A percentile compares a stretch with the other conserved stretches of the same genome.
phyloP scores from a whole-genome alignment of 768 basidiomycete genomes.

The Xerocomellus dryophilus region DNA sequence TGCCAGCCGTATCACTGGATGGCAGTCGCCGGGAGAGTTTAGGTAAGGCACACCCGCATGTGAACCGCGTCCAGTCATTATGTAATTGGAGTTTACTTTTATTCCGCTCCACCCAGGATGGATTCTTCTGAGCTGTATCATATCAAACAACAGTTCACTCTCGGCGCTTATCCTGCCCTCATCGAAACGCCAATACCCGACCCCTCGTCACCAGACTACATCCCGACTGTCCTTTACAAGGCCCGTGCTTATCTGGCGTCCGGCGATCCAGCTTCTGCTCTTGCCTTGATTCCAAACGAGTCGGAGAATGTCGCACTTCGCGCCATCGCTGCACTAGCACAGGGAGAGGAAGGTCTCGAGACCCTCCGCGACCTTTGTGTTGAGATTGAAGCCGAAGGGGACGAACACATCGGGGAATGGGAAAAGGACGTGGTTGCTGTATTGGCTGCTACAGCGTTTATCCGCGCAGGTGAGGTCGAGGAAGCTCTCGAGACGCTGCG shows the following conservation, averaged over 20 bases:
- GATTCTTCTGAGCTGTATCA: slow-evolving; percentile 64
- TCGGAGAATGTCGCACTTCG: slow-evolving; percentile 66
- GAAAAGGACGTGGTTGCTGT: slow-evolving; percentile 77
- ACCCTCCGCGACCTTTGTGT: slow-evolving; percentile 81
- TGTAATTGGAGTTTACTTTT: neutral
- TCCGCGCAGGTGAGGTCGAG: slow-evolving; percentile 79
- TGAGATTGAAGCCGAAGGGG: slow-evolving; percentile 75
- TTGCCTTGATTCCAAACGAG: slow-evolving; percentile 53
- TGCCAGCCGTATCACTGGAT: no score
- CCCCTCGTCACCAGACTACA: slow-evolving; percentile 59
- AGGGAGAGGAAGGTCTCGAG: slow-evolving; percentile 62
- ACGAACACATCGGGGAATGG: slow-evolving; percentile 58
- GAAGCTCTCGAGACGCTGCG: slow-evolving; percentile 90
- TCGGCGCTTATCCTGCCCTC: slow-evolving; percentile 72
- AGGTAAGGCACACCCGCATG: no score
- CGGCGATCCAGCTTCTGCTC: slow-evolving; percentile 52
- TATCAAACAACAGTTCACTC: slow-evolving; percentile 71
- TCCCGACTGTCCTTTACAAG: slow-evolving; percentile 67
- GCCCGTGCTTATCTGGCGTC: slow-evolving; percentile 76
- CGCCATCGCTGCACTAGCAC: slow-evolving; percentile 72
- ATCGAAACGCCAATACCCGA: slow-evolving; percentile 55
- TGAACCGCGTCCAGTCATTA: neutral
- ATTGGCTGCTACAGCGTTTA: slow-evolving; percentile 84
- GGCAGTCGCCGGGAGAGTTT: no score
- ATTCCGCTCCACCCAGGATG: slow-evolving; percentile 39